Evolutionary conservation across 176 grass and related monocot species (phyloP).

Genomic region (Dactylis glomerata): DNA sequence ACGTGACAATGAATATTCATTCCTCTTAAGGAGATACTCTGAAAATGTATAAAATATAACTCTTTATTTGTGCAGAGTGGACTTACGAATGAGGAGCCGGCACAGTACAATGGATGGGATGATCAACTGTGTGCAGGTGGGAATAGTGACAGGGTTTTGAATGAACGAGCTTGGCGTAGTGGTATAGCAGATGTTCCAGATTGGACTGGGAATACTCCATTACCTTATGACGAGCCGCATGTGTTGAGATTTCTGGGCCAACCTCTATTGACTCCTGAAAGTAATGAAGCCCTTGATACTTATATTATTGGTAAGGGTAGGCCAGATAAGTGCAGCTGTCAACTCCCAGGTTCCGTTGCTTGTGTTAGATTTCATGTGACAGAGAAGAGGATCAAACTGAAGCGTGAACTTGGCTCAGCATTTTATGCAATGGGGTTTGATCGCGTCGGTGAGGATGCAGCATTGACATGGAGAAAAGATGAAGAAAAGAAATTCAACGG

Average conservation of each 20-base stretch:
- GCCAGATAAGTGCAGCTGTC: constrained; percentile 34
- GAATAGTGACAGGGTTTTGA: background rate
- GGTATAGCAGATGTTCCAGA: constrained; percentile 45
- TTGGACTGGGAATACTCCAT: constrained; percentile 42
- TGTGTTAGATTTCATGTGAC: constrained; percentile 59
- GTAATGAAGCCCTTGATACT: background rate
- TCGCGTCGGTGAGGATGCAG: constrained; percentile 35
- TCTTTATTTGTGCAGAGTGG: constrained; percentile 32
- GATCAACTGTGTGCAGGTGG: background rate
- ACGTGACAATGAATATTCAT: background rate
- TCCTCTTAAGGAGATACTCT: background rate
- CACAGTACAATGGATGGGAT: constrained; percentile 3
- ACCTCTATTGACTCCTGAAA: constrained; percentile 27
- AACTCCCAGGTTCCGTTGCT: constrained; percentile 32
- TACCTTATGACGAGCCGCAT: constrained; percentile 7
- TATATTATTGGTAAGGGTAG: constrained; percentile 36
- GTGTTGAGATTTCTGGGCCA: constrained; percentile 49
- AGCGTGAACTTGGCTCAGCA: constrained; percentile 42
- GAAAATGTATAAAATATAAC: background rate
- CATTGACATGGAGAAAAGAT: constrained; percentile 41
- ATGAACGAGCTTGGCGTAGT: background rate
- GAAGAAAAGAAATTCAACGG: constrained; percentile 41
- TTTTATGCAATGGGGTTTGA: constrained; percentile 40
- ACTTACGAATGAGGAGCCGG: constrained; percentile 18
- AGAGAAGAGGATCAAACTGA: constrained; percentile 50